Evolutionary conservation across 176 grass and related monocot genomes (phyloP).

Genomic region (Phyllostachys edulis): DNA sequence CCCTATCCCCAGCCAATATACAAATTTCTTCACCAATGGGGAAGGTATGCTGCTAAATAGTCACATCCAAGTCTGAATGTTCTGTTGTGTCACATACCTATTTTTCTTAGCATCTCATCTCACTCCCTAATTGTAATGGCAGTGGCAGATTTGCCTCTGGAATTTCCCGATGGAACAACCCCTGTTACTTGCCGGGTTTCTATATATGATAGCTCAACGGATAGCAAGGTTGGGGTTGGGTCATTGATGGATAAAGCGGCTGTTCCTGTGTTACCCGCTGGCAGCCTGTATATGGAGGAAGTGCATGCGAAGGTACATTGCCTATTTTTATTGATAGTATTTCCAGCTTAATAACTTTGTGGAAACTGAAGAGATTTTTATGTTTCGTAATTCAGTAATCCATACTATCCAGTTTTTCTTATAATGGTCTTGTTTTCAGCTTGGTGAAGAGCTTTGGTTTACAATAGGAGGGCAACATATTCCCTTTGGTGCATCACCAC

Average conservation of each 20-base stretch:
- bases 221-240: slow-evolving; percentile 90
- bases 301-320: slow-evolving; percentile 76
- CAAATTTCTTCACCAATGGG: slow-evolving; percentile 67
- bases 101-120: slow-evolving; percentile 17
- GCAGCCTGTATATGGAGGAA: slow-evolving; percentile 98
- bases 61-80: slow-evolving; percentile 14
- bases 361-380: not conserved
- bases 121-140: slow-evolving; percentile 39
- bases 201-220: slow-evolving; percentile 83
- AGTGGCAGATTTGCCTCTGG: slow-evolving; percentile 87
- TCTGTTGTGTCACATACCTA: not conserved
- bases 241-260: slow-evolving; percentile 78
- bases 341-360: not conserved
- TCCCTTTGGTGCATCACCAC: slow-evolving; percentile 94
- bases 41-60: slow-evolving; percentile 63
- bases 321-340: slow-evolving; percentile 20
- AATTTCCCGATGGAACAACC: slow-evolving; percentile 96
- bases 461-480: slow-evolving; percentile 83
- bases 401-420: slow-evolving; percentile 10
- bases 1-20: slow-evolving; percentile 87
- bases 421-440: slow-evolving; percentile 54
- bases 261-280: slow-evolving; percentile 73
- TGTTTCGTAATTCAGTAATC: slow-evolving; percentile 5
- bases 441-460: slow-evolving; percentile 92
- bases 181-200: slow-evolving; percentile 90